phyloP scores from a whole-genome alignment of 306 rosid species.

The Sechiopsis laciniata region DNA sequence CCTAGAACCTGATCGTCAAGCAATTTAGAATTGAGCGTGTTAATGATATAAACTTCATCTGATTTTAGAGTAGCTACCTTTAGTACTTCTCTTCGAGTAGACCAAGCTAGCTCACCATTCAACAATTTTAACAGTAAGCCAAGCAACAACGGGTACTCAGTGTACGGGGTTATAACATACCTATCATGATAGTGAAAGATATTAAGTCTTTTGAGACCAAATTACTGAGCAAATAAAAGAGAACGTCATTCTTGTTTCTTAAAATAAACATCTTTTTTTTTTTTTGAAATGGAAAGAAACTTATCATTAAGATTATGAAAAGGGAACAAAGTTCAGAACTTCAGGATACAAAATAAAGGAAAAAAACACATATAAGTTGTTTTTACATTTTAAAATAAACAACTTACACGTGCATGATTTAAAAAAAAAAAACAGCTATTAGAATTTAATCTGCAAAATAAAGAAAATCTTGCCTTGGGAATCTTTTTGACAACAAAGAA shows the following conservation, averaged over 20 bases:
- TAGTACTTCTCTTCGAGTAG: conserved; percentile 91
- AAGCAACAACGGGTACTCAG: conserved; percentile 78
- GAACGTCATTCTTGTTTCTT: background rate
- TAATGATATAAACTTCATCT: conserved; percentile 18
- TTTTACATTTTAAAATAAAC: no score
- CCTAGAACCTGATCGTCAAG: conserved; percentile 65
- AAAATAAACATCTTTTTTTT: no score
- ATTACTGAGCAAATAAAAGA: background rate
- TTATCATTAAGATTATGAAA: no score
- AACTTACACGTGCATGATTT: no score
- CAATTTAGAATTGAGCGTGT: background rate
- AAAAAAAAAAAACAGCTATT: no score
- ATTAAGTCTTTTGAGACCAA: background rate
- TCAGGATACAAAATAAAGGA: no score
- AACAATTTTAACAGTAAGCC: conserved; percentile 81
- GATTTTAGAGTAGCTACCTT: conserved; percentile 52
- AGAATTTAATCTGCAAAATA: no score
- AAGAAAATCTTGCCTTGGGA: no score
- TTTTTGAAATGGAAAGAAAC: no score
- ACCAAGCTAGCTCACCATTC: conserved; percentile 91
- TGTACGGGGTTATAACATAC: conserved; percentile 94
- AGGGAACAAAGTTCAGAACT: no score
- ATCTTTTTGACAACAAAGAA: no score
- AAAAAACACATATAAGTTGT: no score
- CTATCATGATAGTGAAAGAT: conserved; percentile 35